phyloP scores from a whole-genome alignment of 345 rosid genomes.

The Schrenkiella parvula region DNA sequence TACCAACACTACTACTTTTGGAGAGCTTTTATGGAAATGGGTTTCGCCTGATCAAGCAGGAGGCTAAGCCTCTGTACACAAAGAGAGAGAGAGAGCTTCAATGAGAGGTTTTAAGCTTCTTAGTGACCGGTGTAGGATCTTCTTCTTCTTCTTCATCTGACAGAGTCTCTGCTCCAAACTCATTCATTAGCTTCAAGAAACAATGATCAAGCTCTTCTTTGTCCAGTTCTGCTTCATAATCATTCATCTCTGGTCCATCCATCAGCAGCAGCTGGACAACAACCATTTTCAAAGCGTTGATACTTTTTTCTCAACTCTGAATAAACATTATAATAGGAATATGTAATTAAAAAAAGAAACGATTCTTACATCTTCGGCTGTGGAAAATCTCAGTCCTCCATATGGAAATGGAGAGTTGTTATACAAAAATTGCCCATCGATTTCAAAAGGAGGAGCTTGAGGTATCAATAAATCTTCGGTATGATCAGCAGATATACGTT shows the following conservation, averaged over 20 bases:
- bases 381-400: constrained; percentile 33
- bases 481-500: constrained; percentile 31
- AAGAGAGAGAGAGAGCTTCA: constrained; percentile 9
- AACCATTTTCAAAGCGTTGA: neutral
- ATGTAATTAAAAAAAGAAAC: neutral
- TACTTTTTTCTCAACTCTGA: neutral
- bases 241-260: constrained; percentile 25
- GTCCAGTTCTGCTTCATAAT: neutral
- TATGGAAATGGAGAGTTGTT: constrained; percentile 24
- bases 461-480: constrained; percentile 23
- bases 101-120: constrained; percentile 17
- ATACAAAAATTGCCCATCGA: constrained; percentile 17
- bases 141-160: constrained; percentile 27
- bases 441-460: constrained; percentile 28
- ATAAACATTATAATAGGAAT: neutral
- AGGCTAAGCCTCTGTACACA: constrained; percentile 18
- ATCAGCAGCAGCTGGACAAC: constrained; percentile 14
- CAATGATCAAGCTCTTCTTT: constrained; percentile 1
- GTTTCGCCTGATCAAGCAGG: neutral
- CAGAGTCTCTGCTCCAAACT: neutral
- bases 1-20: constrained; percentile 1
- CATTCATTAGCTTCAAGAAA: constrained; percentile 25
- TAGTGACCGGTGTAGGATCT: constrained; percentile 17
- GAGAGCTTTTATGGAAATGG: constrained; percentile 3
- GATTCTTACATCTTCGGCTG: constrained; percentile 23